Evolutionary conservation across 2,329 filamentous ascomycete genomes (phyloP), one percentile per base, ranked within the genome.

Genomic region (Neonectria punicea): DNA sequence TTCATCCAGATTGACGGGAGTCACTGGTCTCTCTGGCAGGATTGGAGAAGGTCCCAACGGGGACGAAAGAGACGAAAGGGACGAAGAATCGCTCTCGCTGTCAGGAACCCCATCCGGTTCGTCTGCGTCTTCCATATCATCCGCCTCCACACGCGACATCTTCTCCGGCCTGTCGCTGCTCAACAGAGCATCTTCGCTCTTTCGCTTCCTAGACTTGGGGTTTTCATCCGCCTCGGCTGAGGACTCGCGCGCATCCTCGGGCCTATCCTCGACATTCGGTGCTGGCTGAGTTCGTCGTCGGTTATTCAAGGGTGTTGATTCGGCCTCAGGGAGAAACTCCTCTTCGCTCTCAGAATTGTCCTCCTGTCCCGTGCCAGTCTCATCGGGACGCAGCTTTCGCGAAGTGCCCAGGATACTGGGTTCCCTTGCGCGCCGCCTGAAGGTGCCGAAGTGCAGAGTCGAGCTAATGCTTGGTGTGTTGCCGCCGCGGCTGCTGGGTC

Each of bases 271-370:
- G 18, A 60, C 49, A n/a, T 68, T 65, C 1, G 63, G 56, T 28
- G 64, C 57, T 51, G 71, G 69, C 16, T 78, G 76, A 53, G 81
- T 85, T 39, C 80, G 80, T 20, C 84, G 78, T 53, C 75, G 67
- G 32, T 71, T 74, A 63, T 88, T 86, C 28, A 91, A 73, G 4
- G 90, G 90, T 7, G 91, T 93, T 16, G 89, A 90, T 78, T 92
- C 89, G 30, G 88, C 89, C 61, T 92, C 89, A 85, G 90, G 56
- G 82, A 84, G 73, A 88, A 90, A 69, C 70, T 84, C 78, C 67
- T 82, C 70, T 56, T 86, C 84, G 22, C 86, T 81, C 11, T 81
- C 78, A 34, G 70, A 72, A 34, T 79, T 79, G 30, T 73, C 76
- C 63, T 73, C 74, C 69, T 55, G 73, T 64, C 77, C 76, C 2